Conservation (phyloP, 768 basidiomycete species). For the Vararia minispora region DNA sequence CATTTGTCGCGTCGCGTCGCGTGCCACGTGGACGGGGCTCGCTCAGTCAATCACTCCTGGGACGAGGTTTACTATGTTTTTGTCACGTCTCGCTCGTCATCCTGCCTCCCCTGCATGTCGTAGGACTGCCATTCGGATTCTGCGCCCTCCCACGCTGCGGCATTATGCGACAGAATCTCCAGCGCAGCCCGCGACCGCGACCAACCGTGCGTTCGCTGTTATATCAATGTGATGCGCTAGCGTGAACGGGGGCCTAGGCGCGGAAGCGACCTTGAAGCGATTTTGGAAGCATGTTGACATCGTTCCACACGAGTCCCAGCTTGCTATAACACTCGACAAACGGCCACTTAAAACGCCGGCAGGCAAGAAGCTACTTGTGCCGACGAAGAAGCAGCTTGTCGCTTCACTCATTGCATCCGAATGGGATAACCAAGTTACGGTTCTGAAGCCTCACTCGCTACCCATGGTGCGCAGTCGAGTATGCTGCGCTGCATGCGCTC, state of each 20-base stretch:
- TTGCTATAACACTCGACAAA: slow-evolving; percentile 68
- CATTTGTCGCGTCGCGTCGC: too few relatives aligned
- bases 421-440: slow-evolving; percentile 87
- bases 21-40: too few relatives aligned
- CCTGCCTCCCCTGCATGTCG: too few relatives aligned
- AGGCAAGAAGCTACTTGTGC: slow-evolving; percentile 67
- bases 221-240: neutral
- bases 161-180: slow-evolving; percentile 1
- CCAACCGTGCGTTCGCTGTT: slow-evolving; percentile 42
- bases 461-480: slow-evolving; percentile 55
- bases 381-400: slow-evolving; percentile 54
- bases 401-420: slow-evolving; percentile 87
- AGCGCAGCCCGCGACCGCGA: slow-evolving; percentile 35
- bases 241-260: slow-evolving; percentile 39
- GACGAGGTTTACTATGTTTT: too few relatives aligned
- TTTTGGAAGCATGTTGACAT: slow-evolving; percentile 94
- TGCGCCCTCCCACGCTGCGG: too few relatives aligned
- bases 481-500: neutral
- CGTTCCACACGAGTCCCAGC: slow-evolving; percentile 39
- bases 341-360: slow-evolving; percentile 81
- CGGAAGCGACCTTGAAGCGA: slow-evolving; percentile 74
- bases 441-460: slow-evolving; percentile 83
- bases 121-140: too few relatives aligned
- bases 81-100: too few relatives aligned
- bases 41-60: too few relatives aligned